Evolutionary conservation across 2,329 filamentous ascomycete genomes (phyloP).

Genomic region (Bipolaris cookei): DNA sequence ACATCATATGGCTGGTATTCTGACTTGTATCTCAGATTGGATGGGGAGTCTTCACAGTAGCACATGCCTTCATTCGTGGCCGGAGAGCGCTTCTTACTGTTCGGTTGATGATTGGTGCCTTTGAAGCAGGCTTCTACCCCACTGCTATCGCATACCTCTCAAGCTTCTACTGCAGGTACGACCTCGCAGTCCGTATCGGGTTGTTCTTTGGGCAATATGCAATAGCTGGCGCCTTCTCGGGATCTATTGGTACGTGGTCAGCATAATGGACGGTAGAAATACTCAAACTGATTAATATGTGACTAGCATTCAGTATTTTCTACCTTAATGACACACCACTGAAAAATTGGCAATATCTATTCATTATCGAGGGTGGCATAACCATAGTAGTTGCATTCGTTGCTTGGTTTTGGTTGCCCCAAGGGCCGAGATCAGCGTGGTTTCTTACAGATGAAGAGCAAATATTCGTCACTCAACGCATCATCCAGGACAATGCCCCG

Average conservation of each 20-base stretch:
- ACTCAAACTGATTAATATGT: constrained; percentile 3
- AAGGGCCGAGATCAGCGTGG: constrained; percentile 38
- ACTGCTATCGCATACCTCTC: constrained; percentile 61
- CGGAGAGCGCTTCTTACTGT: constrained; percentile 27
- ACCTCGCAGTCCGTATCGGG: constrained; percentile 53
- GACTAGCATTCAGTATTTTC: constrained; percentile 51
- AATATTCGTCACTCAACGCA: constrained; percentile 23
- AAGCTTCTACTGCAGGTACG: constrained; percentile 54
- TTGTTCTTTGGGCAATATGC: constrained; percentile 54
- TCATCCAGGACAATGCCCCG: constrained; percentile 22
- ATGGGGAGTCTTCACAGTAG: constrained; percentile 33
- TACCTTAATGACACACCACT: constrained; percentile 54
- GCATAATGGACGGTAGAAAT: neutral
- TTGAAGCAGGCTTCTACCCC: constrained; percentile 63
- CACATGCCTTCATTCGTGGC: constrained; percentile 31
- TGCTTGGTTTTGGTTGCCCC: constrained; percentile 37
- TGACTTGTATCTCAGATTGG: constrained; percentile 23
- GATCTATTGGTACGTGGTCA: constrained; percentile 39
- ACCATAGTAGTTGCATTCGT: constrained; percentile 39
- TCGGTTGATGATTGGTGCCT: constrained; percentile 47
- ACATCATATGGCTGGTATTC: neutral
- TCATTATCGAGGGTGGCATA: constrained; percentile 52
- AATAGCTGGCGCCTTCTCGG: constrained; percentile 52
- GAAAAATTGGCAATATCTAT: constrained; percentile 56
- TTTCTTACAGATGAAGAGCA: constrained; percentile 47